Percentiles rank a stretch among this genome's conserved stretches.
Evolutionary conservation across 2,329 filamentous ascomycete species (phyloP).

Genomic region (Pleochaeta shiraiana): DNA sequence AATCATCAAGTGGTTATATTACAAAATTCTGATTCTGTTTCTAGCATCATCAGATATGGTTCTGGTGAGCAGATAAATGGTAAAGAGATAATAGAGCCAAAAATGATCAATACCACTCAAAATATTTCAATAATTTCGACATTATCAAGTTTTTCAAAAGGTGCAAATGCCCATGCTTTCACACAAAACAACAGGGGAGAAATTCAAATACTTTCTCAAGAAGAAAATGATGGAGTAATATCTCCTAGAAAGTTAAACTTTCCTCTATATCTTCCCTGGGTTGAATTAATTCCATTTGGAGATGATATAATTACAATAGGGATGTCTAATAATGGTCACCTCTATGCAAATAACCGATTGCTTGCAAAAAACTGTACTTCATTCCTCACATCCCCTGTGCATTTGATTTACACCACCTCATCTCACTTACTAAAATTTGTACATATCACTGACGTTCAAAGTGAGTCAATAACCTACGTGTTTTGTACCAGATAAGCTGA

Average conservation of each 20-base stretch:
- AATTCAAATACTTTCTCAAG: slow-evolving; percentile 14
- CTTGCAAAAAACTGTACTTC: slow-evolving; percentile 82
- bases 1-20: slow-evolving; percentile 12
- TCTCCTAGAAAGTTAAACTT: slow-evolving; percentile 14
- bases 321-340: slow-evolving; percentile 50
- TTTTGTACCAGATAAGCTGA: slow-evolving; percentile 4
- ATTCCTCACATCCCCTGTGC: slow-evolving; percentile 57
- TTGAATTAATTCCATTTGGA: slow-evolving; percentile 14
- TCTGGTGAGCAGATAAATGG: slow-evolving; percentile 11
- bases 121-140: slow-evolving; percentile 7
- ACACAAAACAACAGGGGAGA: slow-evolving; percentile 14
- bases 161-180: slow-evolving; percentile 12
- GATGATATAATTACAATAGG: slow-evolving; percentile 24
- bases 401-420: slow-evolving; percentile 81
- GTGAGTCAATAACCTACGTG: slow-evolving; percentile 22
- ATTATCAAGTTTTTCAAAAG: slow-evolving; percentile 13
- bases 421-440: slow-evolving; percentile 90
- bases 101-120: not conserved
- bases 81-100: slow-evolving; percentile 12
- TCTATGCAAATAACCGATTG: slow-evolving; percentile 56
- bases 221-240: slow-evolving; percentile 7
- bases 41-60: slow-evolving; percentile 11
- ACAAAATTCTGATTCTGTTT: slow-evolving; percentile 7
- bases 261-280: slow-evolving; percentile 18
- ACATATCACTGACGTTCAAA: slow-evolving; percentile 45